phyloP scores from a whole-genome alignment of 345 rosid genomes.

The Microthlaspi erraticum region DNA sequence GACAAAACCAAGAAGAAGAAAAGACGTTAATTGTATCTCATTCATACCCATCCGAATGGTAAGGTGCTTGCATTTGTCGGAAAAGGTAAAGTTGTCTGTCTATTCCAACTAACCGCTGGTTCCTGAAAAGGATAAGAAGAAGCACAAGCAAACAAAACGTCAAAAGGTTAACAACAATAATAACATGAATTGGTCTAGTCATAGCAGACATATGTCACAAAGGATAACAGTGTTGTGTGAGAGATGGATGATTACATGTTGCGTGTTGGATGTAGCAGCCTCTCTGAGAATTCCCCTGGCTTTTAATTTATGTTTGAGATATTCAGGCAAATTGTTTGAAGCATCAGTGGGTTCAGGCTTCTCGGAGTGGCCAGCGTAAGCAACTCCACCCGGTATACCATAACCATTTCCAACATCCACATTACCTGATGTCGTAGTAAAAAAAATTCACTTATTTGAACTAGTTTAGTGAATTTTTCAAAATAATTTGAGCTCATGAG shows the following conservation, averaged over 20 bases:
- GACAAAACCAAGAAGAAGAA: slow-evolving; percentile 16
- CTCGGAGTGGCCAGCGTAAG: slow-evolving; percentile 52
- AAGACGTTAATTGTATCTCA: slow-evolving; percentile 20
- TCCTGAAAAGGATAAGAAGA: slow-evolving; percentile 54
- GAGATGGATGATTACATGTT: slow-evolving; percentile 52
- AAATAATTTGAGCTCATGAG: neutral
- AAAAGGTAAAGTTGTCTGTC: slow-evolving; percentile 47
- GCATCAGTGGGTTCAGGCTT: slow-evolving; percentile 51
- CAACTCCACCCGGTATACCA: slow-evolving; percentile 98
- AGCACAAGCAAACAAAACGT: slow-evolving; percentile 1
- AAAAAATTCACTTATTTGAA: neutral
- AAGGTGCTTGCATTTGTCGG: slow-evolving; percentile 48
- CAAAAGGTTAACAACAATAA: neutral
- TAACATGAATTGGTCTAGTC: neutral
- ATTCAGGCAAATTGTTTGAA: slow-evolving; percentile 71
- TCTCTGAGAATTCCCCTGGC: slow-evolving; percentile 86
- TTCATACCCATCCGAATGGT: slow-evolving; percentile 86
- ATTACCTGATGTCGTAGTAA: slow-evolving; percentile 50
- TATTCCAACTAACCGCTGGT: slow-evolving; percentile 46
- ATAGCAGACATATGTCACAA: slow-evolving; percentile 3
- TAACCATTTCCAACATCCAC: slow-evolving; percentile 95
- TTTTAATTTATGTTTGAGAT: slow-evolving; percentile 76
- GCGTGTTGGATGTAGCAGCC: slow-evolving; percentile 43
- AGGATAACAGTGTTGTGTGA: slow-evolving; percentile 3
- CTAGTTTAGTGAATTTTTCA: neutral